These are phyloP conservation scores for Yamadazyma spencermartinsiae DNA, from an alignment of 1,139 yeast species.

Conservation along the genomic window DNA sequence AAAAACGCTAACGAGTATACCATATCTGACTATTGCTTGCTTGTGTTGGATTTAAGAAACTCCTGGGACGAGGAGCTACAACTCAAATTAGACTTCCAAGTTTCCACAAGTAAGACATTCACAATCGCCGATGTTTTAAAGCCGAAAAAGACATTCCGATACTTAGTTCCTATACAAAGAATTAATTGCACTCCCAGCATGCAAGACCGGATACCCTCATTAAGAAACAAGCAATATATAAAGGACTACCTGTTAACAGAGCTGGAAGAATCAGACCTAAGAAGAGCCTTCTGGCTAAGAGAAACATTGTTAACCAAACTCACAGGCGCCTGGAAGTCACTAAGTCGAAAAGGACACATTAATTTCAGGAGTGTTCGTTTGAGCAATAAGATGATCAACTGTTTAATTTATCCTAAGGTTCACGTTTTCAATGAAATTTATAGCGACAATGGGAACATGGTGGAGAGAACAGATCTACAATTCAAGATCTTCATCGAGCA, in stretches of 20 bases:
- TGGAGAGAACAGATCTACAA: constrained; percentile 20
- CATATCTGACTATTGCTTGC: constrained; percentile 56
- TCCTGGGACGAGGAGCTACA: constrained; percentile 56
- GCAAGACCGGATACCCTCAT: constrained; percentile 65
- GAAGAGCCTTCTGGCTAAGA: constrained; percentile 79
- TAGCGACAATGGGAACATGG: constrained; percentile 13
- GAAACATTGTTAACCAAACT: constrained; percentile 59
- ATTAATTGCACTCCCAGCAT: constrained; percentile 45
- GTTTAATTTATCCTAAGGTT: constrained; percentile 51
- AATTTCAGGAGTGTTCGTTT: constrained; percentile 69
- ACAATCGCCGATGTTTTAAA: constrained; percentile 32
- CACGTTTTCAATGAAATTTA: constrained; percentile 35
- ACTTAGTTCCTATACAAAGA: constrained; percentile 69
- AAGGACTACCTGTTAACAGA: constrained; percentile 59
- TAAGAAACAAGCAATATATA: constrained; percentile 71
- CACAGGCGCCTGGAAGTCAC: constrained; percentile 62
- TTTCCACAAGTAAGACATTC: constrained; percentile 19
- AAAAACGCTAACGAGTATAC: constrained; percentile 23
- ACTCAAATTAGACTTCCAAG: constrained; percentile 17
- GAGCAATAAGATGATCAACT: constrained; percentile 51
- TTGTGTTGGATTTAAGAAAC: constrained; percentile 70
- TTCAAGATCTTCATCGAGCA: constrained; percentile 39
- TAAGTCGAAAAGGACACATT: constrained; percentile 47
- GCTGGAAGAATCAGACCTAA: constrained; percentile 51
- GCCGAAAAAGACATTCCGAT: constrained; percentile 56